A percentile compares a stretch with the other conserved stretches of the same genome.
These are phyloP conservation scores for Exophiala calicioides DNA, from an alignment of 2,329 filamentous ascomycete genomes.

Conservation along the genomic window DNA sequence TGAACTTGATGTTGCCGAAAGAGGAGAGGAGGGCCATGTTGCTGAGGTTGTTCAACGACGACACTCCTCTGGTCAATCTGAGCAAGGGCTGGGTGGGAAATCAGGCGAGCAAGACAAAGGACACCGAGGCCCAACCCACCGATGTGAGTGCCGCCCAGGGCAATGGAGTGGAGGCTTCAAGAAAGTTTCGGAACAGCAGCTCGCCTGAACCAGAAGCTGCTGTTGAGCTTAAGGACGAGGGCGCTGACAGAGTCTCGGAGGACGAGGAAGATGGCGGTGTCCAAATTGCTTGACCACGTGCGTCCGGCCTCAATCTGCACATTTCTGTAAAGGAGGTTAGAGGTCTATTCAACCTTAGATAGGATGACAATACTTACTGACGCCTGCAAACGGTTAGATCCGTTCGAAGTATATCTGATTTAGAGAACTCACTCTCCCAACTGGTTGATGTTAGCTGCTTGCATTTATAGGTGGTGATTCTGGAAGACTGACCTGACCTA, in stretches of 20 bases:
- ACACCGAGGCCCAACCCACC: slow-evolving; percentile 1
- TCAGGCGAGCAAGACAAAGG: slow-evolving; percentile 1
- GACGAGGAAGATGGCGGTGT: slow-evolving; percentile 25
- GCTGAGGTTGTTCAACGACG: slow-evolving; percentile 86
- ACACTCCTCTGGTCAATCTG: slow-evolving; percentile 75
- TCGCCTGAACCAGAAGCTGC: slow-evolving; percentile 16
- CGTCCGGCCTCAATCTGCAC: no score
- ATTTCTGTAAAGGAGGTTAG: no score
- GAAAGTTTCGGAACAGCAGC: slow-evolving; percentile 21
- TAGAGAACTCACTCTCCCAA: no score
- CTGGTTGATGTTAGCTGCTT: no score
- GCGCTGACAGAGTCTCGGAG: slow-evolving; percentile 2
- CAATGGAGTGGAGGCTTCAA: background rate
- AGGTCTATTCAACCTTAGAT: no score
- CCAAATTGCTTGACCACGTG: slow-evolving; percentile 7
- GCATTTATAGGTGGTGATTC: no score
- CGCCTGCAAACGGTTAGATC: no score
- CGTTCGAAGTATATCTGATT: no score
- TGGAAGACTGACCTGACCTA: no score
- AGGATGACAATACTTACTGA: no score
- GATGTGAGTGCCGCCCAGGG: background rate
- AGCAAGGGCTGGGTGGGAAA: slow-evolving; percentile 23
- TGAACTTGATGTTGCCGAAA: slow-evolving; percentile 98
- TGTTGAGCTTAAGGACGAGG: slow-evolving; percentile 2
- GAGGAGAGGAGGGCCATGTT: slow-evolving; percentile 93